phyloP scores from a whole-genome alignment of 1,139 yeast genomes.

The Yamadazyma buinensis region DNA sequence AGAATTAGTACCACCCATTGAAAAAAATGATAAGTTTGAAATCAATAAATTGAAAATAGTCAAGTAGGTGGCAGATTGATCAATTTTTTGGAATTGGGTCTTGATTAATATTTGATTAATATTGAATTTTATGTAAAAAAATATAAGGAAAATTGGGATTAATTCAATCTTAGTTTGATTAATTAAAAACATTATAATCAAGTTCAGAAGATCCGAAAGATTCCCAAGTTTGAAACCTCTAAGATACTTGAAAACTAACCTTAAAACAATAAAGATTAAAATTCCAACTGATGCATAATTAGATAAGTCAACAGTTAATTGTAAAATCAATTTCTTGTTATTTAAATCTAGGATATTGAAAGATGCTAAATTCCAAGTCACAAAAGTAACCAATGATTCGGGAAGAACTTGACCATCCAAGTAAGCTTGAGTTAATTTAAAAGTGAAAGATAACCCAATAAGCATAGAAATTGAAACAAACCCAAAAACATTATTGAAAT shows the following conservation, averaged over 20 bases:
- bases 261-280: constrained; percentile 17
- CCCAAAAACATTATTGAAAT: constrained; percentile 21
- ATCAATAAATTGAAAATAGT: constrained; percentile 31
- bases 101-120: constrained; percentile 14
- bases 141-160: constrained; percentile 64
- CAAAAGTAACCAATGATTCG: constrained; percentile 22
- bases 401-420: constrained; percentile 56
- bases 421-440: constrained; percentile 54
- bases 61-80: constrained; percentile 20
- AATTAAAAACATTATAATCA: constrained; percentile 53
- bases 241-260: constrained; percentile 22
- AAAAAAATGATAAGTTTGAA: constrained; percentile 79
- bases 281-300: constrained; percentile 20
- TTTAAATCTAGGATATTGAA: constrained; percentile 19
- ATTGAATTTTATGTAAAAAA: constrained; percentile 35
- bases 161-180: constrained; percentile 68
- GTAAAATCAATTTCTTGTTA: constrained; percentile 24
- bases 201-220: constrained; percentile 41
- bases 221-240: constrained; percentile 22
- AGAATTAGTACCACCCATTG: constrained; percentile 88
- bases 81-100: constrained; percentile 11
- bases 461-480: constrained; percentile 39
- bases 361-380: constrained; percentile 28
- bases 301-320: constrained; percentile 26
- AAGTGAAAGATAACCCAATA: constrained; percentile 43